Conservation (phyloP, 1,284 basidiomycete genomes). For the Cerrena zonata region DNA sequence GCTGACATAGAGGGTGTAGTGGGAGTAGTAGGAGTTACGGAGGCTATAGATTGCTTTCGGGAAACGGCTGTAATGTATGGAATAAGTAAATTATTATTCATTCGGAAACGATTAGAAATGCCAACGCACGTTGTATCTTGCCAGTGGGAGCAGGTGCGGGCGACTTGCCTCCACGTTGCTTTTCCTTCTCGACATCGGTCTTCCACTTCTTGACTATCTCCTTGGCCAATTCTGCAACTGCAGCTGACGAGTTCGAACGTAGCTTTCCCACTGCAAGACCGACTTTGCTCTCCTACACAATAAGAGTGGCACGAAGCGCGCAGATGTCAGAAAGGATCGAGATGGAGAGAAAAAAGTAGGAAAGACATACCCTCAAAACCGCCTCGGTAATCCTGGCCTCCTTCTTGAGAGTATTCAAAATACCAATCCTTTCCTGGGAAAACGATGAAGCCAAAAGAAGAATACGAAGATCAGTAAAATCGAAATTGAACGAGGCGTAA, state of each 20-base stretch:
- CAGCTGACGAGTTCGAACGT: conserved; percentile 66
- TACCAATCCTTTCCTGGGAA: conserved; percentile 62
- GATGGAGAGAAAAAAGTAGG: conserved; percentile 6
- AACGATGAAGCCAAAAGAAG: conserved; percentile 2
- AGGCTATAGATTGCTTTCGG: conserved; percentile 24
- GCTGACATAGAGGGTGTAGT: conserved; percentile 26
- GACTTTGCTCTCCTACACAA: conserved; percentile 76
- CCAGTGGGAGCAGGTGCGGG: conserved; percentile 6
- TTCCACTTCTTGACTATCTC: conserved; percentile 93
- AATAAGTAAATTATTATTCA: background rate
- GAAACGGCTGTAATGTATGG: conserved; percentile 14
- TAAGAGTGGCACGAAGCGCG: conserved; percentile 1
- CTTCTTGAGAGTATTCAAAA: conserved; percentile 72
- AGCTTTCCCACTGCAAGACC: conserved; percentile 91
- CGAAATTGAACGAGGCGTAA: conserved; percentile 31
- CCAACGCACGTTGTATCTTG: conserved; percentile 33
- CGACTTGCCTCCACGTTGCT: conserved; percentile 33
- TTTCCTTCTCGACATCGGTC: conserved; percentile 76
- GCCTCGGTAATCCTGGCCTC: conserved; percentile 81
- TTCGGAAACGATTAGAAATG: background rate
- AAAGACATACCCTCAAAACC: conserved; percentile 74
- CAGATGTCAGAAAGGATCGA: conserved; percentile 3
- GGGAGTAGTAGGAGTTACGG: conserved; percentile 37
- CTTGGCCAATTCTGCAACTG: conserved; percentile 81
- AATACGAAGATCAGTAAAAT: conserved; percentile 23